A percentile compares a stretch with the other conserved stretches of the same genome.
Conservation (phyloP, 352 stramenopile species). For the Blastocystis sp. region DNA sequence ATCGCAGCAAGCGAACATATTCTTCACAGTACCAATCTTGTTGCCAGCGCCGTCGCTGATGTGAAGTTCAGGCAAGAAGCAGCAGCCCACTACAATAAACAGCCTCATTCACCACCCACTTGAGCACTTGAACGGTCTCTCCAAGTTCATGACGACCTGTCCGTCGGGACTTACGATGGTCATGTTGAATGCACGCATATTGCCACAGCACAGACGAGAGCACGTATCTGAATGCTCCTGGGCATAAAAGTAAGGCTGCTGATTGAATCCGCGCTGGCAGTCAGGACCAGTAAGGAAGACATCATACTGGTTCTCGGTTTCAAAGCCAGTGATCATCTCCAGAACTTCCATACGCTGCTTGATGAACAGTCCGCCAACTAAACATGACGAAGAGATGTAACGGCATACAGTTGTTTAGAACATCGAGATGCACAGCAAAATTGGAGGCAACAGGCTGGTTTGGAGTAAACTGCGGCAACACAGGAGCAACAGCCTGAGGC, state of each 20-base stretch:
- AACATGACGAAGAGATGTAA: not conserved
- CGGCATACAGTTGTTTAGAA: not conserved
- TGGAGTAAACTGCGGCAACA: not conserved
- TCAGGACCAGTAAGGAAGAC: conserved; percentile 30
- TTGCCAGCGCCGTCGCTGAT: not conserved
- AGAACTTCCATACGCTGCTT: not conserved
- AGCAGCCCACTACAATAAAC: not conserved
- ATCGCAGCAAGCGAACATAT: conserved; percentile 15
- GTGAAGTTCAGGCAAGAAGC: not conserved
- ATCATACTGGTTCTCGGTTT: conserved; percentile 30
- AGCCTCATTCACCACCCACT: not conserved
- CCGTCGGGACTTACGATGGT: not conserved
- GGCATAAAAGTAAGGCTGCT: conserved; percentile 45
- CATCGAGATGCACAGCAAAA: not conserved
- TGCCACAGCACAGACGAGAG: not conserved
- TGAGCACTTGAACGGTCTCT: conserved; percentile 49
- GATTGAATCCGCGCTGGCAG: not conserved
- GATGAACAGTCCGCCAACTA: conserved; percentile 43
- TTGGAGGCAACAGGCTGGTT: not conserved
- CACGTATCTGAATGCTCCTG: not conserved
- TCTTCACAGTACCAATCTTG: conserved; percentile 14
- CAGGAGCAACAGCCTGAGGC: not conserved
- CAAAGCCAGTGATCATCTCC: conserved; percentile 15
- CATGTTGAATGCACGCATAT: conserved; percentile 17
- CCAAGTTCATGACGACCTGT: not conserved